Evolutionary conservation across 495 filamentous ascomycete genomes (phyloP).

Genomic region (Tuber indicum): DNA sequence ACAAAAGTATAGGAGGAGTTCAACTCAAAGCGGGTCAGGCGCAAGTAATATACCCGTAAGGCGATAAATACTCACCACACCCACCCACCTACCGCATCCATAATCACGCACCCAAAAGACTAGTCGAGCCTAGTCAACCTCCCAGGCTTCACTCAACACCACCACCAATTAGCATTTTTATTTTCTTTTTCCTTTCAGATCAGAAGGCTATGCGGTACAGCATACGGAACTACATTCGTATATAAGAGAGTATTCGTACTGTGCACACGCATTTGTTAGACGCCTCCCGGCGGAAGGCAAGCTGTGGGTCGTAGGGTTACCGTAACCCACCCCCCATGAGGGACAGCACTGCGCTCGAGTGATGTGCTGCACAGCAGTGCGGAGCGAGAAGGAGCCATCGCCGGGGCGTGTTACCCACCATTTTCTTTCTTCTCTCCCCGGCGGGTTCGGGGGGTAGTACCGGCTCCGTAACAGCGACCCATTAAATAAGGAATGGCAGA

Average conservation of each 20-base stretch:
- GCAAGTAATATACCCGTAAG: not conserved
- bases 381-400: not conserved
- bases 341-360: not conserved
- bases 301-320: not conserved
- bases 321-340: not conserved
- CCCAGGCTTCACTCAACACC: not conserved
- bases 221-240: not conserved
- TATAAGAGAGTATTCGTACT: not conserved
- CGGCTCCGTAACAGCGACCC: not conserved
- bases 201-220: not conserved
- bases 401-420: not conserved
- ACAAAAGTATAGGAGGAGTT: not conserved
- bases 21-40: not conserved
- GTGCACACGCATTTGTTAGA: not conserved
- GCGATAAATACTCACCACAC: not conserved
- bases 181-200: not conserved
- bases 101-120: not conserved
- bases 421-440: not conserved
- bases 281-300: no score
- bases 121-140: not conserved
- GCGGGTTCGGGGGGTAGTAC: not conserved
- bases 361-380: not conserved
- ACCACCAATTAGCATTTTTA: not conserved
- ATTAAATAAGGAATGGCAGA: not conserved
- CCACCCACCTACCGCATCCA: not conserved